Evolutionary conservation across 306 rosid species (phyloP).

Genomic region (Lathyrus tuberosus): DNA sequence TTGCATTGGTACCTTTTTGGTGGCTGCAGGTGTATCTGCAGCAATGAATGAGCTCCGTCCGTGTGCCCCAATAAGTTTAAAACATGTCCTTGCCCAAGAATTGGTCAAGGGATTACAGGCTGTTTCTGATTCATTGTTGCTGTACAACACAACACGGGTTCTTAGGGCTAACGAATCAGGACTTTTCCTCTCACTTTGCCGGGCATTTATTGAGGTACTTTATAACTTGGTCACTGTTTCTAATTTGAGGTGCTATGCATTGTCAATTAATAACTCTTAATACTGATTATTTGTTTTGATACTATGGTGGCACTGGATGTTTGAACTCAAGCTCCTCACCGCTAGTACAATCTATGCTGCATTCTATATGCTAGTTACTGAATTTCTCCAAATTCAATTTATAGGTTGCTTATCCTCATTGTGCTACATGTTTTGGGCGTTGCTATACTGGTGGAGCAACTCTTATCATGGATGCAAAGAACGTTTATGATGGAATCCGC

Average conservation of each 20-base stretch:
- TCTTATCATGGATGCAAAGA: slow-evolving; percentile 73
- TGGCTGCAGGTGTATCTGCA: slow-evolving; percentile 88
- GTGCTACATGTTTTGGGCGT: slow-evolving; percentile 92
- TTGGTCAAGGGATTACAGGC: slow-evolving; percentile 76
- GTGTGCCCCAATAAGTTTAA: slow-evolving; percentile 91
- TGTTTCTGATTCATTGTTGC: slow-evolving; percentile 79
- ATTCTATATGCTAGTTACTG: slow-evolving; percentile 27
- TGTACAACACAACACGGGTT: slow-evolving; percentile 80
- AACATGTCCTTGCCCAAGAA: slow-evolving; percentile 80
- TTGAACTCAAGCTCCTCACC: slow-evolving; percentile 5
- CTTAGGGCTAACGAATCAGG: slow-evolving; percentile 86
- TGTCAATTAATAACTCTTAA: slow-evolving; percentile 10
- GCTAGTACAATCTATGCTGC: slow-evolving; percentile 5
- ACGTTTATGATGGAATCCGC: slow-evolving; percentile 67
- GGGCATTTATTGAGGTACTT: slow-evolving; percentile 85
- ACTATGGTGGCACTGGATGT: background rate
- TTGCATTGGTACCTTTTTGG: slow-evolving; percentile 40
- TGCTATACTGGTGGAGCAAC: slow-evolving; percentile 86
- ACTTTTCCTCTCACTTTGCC: slow-evolving; percentile 93
- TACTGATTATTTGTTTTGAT: background rate
- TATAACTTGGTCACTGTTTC: slow-evolving; percentile 10
- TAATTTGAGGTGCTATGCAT: slow-evolving; percentile 22
- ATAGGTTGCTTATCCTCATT: slow-evolving; percentile 86
- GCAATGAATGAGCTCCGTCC: slow-evolving; percentile 97
- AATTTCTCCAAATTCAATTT: slow-evolving; percentile 34